Conservation (phyloP, 805 yeast genomes). For the Kazachstania martiniae region DNA sequence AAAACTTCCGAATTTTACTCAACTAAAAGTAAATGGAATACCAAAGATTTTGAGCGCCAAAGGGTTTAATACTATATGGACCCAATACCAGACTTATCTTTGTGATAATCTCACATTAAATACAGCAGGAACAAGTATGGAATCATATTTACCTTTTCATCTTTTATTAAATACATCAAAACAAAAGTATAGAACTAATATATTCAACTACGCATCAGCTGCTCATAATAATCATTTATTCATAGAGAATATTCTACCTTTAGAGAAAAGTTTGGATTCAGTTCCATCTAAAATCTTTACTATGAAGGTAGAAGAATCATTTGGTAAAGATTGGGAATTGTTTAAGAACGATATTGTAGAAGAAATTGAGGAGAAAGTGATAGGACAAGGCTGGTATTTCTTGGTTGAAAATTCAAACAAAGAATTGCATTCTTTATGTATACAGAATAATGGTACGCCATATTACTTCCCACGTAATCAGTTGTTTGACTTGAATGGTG, state of each 20-base stretch:
- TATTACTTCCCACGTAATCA: conserved; percentile 61
- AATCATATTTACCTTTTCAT: conserved; percentile 64
- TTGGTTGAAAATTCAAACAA: conserved; percentile 58
- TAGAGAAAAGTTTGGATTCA: conserved; percentile 5
- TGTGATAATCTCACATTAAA: conserved; percentile 49
- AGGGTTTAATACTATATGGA: conserved; percentile 72
- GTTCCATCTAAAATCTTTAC: conserved; percentile 30
- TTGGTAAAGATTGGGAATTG: conserved; percentile 32
- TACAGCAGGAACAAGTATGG: conserved; percentile 73
- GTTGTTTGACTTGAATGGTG: conserved; percentile 64
- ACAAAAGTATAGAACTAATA: conserved; percentile 50
- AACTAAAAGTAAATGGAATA: conserved; percentile 17
- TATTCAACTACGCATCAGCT: conserved; percentile 83
- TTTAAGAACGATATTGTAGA: conserved; percentile 40
- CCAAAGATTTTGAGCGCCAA: conserved; percentile 25
- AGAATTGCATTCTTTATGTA: conserved; percentile 39
- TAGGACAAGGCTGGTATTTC: conserved; percentile 68
- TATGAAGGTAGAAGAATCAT: conserved; percentile 28
- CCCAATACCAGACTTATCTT: conserved; percentile 59
- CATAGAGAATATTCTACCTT: conserved; percentile 43
- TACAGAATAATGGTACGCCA: conserved; percentile 73
- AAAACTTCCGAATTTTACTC: conserved; percentile 12
- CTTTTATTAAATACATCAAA: conserved; percentile 56
- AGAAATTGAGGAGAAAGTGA: conserved; percentile 35
- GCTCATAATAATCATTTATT: conserved; percentile 88